Evolutionary conservation across 768 basidiomycete species (phyloP).

Genomic region (Boletus edulis): DNA sequence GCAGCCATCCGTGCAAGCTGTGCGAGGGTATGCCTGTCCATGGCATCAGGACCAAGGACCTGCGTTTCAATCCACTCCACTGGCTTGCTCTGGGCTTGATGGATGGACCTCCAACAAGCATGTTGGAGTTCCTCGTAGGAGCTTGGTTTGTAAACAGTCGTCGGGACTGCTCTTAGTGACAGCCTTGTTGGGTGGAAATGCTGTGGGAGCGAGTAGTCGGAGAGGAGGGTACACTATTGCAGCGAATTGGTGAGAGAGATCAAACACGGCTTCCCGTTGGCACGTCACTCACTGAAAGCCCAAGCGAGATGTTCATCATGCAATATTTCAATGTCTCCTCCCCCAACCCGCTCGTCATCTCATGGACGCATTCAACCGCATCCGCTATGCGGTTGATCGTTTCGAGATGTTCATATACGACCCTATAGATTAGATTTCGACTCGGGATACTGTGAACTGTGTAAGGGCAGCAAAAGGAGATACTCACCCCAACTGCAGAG

Average conservation of each 20-base stretch:
- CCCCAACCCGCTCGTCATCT: too few species aligned
- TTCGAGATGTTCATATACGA: too few species aligned
- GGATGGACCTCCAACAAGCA: slow-evolving; percentile 52
- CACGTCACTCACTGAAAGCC: too few species aligned
- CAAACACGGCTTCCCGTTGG: too few species aligned
- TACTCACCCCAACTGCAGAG: too few species aligned
- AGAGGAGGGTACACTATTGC: not conserved
- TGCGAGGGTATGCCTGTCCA: slow-evolving; percentile 73
- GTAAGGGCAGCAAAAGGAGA: too few species aligned
- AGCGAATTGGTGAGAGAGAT: slow-evolving; percentile 18
- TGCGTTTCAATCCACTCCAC: slow-evolving; percentile 68
- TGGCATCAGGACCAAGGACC: slow-evolving; percentile 72
- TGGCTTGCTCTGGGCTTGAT: slow-evolving; percentile 45
- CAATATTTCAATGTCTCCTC: too few species aligned
- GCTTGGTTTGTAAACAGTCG: slow-evolving; percentile 59
- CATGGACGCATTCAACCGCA: too few species aligned
- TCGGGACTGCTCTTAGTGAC: slow-evolving; percentile 42
- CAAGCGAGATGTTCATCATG: too few species aligned
- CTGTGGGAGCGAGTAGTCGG: slow-evolving; percentile 7
- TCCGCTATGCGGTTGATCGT: too few species aligned
- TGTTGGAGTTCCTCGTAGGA: slow-evolving; percentile 49
- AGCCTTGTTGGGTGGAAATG: slow-evolving; percentile 8
- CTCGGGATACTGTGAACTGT: too few species aligned
- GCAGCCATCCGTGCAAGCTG: slow-evolving; percentile 86
- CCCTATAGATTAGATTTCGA: too few species aligned